Base-by-base conservation (phyloP, 345 rosid genomes). In the Limnanthes douglasii region DNA sequence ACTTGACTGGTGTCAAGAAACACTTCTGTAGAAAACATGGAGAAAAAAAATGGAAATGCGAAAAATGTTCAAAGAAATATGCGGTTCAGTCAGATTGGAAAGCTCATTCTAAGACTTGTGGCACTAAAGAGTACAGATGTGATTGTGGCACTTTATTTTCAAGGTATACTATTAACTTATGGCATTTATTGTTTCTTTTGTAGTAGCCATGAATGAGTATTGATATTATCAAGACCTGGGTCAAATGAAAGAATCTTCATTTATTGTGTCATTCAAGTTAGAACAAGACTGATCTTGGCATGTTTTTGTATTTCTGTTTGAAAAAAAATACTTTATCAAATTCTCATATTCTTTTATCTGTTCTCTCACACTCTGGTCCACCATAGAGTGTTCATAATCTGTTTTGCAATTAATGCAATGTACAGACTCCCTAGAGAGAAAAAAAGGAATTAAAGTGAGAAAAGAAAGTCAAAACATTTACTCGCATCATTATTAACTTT, bases 11-110 rank as follows among this genome's bases (percentile, higher is more conserved):
- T 6, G 78, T 86, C 65, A 86, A 86, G 72, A 86, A 86, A 51
- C 97, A 86, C 62, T 86, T 40, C 43, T 72, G 85, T 50, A 64
- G 94, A 56, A 86, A 86, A 60, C 97, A 86, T 44, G 93, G 97
- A 1, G 97, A 82, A 57, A 86, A 71, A 62, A 86, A 86, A 51
- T 86, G 97, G 97, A 82, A 86, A 68, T 86, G 97, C 36, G 93
- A 75, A 25, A 86, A 78, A 43, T 86, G 97, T 53, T 66, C 82
- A 4, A 86, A 86, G 72, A 68, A 73, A 45, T 86, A 86, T 41
- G 97, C 97, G 18, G 97, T 86, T 64, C 94, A 78, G 51, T 86
- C 97, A 1, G 97, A 86, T 50, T 86, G 97, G 78, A 82, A 78
- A 51, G 97, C 97, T 59, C 97, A 86, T 45, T 70, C 93, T 20